Evolutionary conservation across 176 grass and related monocot species (phyloP).

Genomic region (Triticum aestivum): DNA sequence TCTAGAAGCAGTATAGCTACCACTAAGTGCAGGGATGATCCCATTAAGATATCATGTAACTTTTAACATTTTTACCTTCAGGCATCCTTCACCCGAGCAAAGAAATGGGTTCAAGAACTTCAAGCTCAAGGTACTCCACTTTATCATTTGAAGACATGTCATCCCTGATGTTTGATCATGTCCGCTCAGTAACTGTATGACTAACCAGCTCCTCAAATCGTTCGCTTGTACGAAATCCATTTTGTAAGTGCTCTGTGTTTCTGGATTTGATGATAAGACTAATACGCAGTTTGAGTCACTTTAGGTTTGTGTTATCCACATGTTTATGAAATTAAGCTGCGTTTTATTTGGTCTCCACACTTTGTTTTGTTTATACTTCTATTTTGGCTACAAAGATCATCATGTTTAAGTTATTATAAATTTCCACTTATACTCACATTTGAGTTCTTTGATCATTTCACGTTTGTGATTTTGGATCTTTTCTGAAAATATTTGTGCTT

Average conservation of each 20-base stretch:
- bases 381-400: background rate
- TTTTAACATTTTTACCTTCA: slow-evolving; percentile 27
- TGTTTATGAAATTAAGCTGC: background rate
- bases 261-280: background rate
- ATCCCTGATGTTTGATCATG: slow-evolving; percentile 13
- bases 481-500: slow-evolving; percentile 1
- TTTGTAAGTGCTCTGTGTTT: background rate
- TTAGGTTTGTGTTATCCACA: background rate
- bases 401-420: background rate
- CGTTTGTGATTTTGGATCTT: slow-evolving; percentile 14
- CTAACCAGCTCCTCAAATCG: background rate
- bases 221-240: background rate
- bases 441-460: background rate
- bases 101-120: slow-evolving; percentile 98
- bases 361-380: background rate
- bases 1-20: slow-evolving; percentile 8
- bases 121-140: slow-evolving; percentile 77
- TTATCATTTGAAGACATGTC: background rate
- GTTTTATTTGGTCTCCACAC: background rate
- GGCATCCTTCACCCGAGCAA: slow-evolving; percentile 83
- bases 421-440: background rate
- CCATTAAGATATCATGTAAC: background rate
- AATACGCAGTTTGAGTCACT: background rate
- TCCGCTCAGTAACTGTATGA: background rate
- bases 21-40: background rate